phyloP scores from a whole-genome alignment of 768 basidiomycete species.

The Russula brevipes region DNA sequence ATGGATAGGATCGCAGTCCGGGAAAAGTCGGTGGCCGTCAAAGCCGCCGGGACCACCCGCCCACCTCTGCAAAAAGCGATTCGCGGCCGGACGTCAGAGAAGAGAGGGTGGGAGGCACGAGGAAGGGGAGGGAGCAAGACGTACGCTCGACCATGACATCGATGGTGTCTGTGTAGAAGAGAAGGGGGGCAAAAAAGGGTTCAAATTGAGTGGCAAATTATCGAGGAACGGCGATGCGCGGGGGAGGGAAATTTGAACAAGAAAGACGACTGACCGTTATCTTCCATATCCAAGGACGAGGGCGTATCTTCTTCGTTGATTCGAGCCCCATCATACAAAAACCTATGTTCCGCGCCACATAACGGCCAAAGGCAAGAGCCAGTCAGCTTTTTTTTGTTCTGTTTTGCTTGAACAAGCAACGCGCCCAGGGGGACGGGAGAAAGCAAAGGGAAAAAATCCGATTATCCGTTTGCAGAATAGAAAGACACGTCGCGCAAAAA shows the following conservation, averaged over 20 bases:
- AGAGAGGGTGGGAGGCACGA: slow-evolving; percentile 7
- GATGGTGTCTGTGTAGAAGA: slow-evolving; percentile 61
- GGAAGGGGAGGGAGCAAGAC: slow-evolving; percentile 31
- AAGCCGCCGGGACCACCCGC: slow-evolving; percentile 64
- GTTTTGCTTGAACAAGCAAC: background rate
- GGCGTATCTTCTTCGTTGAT: slow-evolving; percentile 91
- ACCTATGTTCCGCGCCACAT: slow-evolving; percentile 41
- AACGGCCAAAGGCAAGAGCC: too few relatives aligned
- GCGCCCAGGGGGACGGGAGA: background rate
- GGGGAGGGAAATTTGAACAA: background rate
- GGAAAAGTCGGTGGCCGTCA: slow-evolving; percentile 19
- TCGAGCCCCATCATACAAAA: slow-evolving; percentile 84
- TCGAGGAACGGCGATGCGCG: background rate
- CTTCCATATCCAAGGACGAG: slow-evolving; percentile 78
- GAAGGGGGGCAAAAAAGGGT: background rate
- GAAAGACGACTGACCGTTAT: slow-evolving; percentile 53
- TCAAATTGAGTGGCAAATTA: background rate
- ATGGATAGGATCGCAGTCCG: background rate
- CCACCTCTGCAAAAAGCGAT: slow-evolving; percentile 44
- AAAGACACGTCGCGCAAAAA: too few relatives aligned
- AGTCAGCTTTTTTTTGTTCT: too few relatives aligned
- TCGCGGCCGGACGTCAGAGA: slow-evolving; percentile 2
- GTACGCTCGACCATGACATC: slow-evolving; percentile 96
- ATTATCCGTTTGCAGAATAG: background rate
- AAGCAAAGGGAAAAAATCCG: background rate